phyloP scores from a whole-genome alignment of 106 monocot genomes.

The Ottelia alismoides region DNA sequence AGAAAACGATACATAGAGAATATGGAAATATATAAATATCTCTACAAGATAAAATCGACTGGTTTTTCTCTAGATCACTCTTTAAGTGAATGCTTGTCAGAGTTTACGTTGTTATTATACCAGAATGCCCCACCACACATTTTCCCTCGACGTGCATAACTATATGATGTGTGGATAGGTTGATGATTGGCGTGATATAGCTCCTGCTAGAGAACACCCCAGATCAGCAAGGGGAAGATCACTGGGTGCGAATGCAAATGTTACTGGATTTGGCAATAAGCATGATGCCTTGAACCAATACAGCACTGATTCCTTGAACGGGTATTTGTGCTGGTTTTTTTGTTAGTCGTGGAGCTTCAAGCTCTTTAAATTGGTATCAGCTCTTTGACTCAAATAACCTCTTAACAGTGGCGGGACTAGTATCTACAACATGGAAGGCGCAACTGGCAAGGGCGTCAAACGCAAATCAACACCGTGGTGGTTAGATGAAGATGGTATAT shows the following conservation, averaged over 20 bases:
- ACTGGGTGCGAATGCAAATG: constrained; percentile 37
- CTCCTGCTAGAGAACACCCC: constrained; percentile 56
- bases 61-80: too few species aligned
- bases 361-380: not conserved
- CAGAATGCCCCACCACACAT: too few species aligned
- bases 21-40: too few species aligned
- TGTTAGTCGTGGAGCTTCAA: not conserved
- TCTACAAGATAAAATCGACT: too few species aligned
- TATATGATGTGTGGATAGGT: constrained; percentile 23
- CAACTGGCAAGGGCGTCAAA: constrained; percentile 21
- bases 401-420: constrained; percentile 18
- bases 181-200: constrained; percentile 95
- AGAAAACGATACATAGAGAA: too few species aligned
- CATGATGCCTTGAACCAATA: constrained; percentile 11
- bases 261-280: constrained; percentile 84
- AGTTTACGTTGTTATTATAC: too few species aligned
- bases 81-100: too few species aligned
- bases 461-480: constrained; percentile 44
- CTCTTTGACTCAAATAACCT: not conserved
- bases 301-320: constrained; percentile 16
- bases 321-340: constrained; percentile 19
- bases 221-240: constrained; percentile 51
- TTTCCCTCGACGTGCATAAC: too few species aligned
- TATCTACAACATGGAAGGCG: constrained; percentile 16
- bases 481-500: constrained; percentile 91